A percentile compares a stretch with the other conserved stretches of the same genome.
Evolutionary conservation across 805 yeast species (phyloP).

Genomic region (Kazachstania taianensis): DNA sequence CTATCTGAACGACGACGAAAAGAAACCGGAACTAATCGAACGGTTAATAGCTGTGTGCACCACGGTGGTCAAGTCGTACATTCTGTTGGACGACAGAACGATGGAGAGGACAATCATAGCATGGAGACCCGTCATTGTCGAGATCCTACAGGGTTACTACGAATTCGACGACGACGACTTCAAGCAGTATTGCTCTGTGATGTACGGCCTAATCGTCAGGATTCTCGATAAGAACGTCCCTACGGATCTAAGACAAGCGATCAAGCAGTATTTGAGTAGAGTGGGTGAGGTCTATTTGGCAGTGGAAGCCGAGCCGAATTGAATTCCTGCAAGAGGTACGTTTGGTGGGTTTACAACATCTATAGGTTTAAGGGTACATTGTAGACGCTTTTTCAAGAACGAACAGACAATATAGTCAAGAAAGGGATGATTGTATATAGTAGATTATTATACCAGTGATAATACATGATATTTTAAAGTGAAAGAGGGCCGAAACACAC

Average conservation of each 20-base stretch:
- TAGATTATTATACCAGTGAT: too few species aligned
- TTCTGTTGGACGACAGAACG: conserved; percentile 56
- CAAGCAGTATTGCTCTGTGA: conserved; percentile 42
- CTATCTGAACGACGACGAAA: conserved; percentile 41
- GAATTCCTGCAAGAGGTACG: too few species aligned
- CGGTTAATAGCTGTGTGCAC: conserved; percentile 57
- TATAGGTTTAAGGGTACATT: too few species aligned
- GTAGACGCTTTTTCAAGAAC: too few species aligned
- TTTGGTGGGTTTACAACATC: too few species aligned
- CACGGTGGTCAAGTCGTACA: conserved; percentile 58
- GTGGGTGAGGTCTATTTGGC: conserved; percentile 39
- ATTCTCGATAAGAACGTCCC: conserved; percentile 54
- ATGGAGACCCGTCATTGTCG: conserved; percentile 89
- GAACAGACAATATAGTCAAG: too few species aligned
- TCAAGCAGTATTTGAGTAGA: conserved; percentile 48
- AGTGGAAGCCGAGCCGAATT: conserved; percentile 6
- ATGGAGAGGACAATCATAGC: conserved; percentile 75
- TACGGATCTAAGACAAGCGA: conserved; percentile 49
- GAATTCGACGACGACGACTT: conserved; percentile 72
- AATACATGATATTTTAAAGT: too few species aligned
- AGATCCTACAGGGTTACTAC: conserved; percentile 71
- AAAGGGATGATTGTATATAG: too few species aligned
- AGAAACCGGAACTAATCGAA: conserved; percentile 36
- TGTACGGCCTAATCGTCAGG: conserved; percentile 49
- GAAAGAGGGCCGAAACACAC: too few species aligned